Percentiles rank a stretch among this genome's conserved stretches.
Conservation (phyloP, 768 basidiomycete species). For the Russula sp. region DNA sequence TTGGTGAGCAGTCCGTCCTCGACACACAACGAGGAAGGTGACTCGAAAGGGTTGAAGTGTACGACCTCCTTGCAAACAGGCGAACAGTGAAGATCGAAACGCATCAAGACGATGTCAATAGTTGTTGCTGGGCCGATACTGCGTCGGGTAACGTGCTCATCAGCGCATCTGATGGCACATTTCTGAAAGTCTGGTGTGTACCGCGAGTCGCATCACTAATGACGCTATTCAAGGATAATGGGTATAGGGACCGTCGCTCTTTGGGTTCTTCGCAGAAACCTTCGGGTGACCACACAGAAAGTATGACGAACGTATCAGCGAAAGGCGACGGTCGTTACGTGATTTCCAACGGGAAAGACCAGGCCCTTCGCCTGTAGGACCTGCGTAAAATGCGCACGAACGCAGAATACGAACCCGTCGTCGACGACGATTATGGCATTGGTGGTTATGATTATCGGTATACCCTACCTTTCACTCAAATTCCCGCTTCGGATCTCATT, state of each 20-base stretch:
- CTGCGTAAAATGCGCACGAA: conserved; percentile 85
- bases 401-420: conserved; percentile 55
- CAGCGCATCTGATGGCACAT: conserved; percentile 92
- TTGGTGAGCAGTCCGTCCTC: conserved; percentile 40
- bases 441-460: conserved; percentile 77
- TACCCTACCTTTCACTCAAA: not conserved
- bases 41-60: conserved; percentile 47
- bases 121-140: conserved; percentile 93
- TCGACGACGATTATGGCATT: conserved; percentile 49
- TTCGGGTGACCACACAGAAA: conserved; percentile 95
- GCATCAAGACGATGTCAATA: conserved; percentile 88
- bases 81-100: conserved; percentile 83
- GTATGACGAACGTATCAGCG: conserved; percentile 89
- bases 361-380: conserved; percentile 88
- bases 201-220: not conserved
- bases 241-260: conserved; percentile 46
- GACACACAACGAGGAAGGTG: not conserved
- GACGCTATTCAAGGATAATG: not conserved
- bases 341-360: conserved; percentile 95
- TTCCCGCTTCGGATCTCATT: conserved; percentile 1
- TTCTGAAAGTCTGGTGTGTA: conserved; percentile 88
- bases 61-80: conserved; percentile 77
- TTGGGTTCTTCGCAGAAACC: conserved; percentile 55
- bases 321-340: conserved; percentile 96
- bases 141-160: conserved; percentile 90